phyloP scores from a whole-genome alignment of 345 rosid genomes.

The Syzygium jambos region DNA sequence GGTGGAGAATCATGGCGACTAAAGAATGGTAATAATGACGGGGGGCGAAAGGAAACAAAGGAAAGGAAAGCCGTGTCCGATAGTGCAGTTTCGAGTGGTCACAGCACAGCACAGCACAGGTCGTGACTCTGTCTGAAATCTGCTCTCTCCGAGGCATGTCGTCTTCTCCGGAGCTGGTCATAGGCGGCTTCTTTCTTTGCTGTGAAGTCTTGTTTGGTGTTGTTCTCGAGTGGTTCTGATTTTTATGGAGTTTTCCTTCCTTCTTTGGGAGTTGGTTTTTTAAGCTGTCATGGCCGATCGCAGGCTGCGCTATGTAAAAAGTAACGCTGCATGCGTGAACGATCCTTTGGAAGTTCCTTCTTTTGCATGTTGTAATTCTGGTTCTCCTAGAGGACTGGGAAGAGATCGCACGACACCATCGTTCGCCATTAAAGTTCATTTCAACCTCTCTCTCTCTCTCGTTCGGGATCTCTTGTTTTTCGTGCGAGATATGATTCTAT shows the following conservation, averaged over 20 bases:
- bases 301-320: neutral
- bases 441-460: neutral
- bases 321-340: neutral
- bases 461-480: neutral
- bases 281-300: neutral
- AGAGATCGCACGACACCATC: neutral
- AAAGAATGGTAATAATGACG: neutral
- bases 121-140: neutral
- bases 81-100: neutral
- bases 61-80: neutral
- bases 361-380: neutral
- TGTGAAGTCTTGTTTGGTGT: neutral
- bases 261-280: neutral
- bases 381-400: neutral
- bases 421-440: neutral
- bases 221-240: neutral
- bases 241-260: neutral
- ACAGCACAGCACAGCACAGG: too few species aligned
- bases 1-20: neutral
- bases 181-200: neutral
- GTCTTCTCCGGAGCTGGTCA: neutral
- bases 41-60: neutral
- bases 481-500: neutral
- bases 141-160: neutral
- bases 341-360: neutral